Percentiles rank a stretch among this genome's conserved stretches.
phyloP scores from a whole-genome alignment of 108 stramenopile species.

The Cyclotella sp. region DNA sequence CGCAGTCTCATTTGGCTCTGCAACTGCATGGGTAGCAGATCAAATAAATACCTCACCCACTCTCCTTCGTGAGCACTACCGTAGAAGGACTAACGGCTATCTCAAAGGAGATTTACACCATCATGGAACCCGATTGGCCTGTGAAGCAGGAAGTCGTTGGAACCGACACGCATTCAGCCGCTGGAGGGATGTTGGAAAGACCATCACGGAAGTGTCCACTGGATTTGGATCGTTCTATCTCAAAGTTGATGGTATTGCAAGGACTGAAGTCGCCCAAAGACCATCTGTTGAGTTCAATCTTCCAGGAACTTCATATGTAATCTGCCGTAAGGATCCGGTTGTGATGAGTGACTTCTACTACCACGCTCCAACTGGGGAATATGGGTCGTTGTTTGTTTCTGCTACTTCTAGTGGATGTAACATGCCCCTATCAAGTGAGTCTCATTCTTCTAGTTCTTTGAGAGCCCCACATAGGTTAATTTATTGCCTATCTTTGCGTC shows the following conservation, averaged over 20 bases:
- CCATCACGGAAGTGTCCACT: too few relatives aligned
- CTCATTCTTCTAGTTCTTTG: too few relatives aligned
- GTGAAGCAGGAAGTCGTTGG: constrained; percentile 39
- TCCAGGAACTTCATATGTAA: constrained; percentile 9
- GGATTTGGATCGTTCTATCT: too few relatives aligned
- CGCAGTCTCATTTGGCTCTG: too few relatives aligned
- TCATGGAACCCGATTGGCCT: constrained; percentile 22
- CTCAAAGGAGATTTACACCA: constrained; percentile 20
- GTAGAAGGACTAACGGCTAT: constrained; percentile 26
- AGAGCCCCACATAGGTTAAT: too few relatives aligned
- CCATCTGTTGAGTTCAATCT: constrained; percentile 12
- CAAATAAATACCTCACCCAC: constrained; percentile 1
- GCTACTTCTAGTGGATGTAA: not conserved
- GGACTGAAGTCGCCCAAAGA: constrained; percentile 26
- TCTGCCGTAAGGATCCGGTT: constrained; percentile 1
- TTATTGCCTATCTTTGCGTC: too few relatives aligned
- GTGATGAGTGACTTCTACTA: constrained; percentile 14
- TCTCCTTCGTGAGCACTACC: constrained; percentile 34
- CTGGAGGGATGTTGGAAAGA: constrained; percentile 40
- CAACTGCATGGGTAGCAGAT: too few relatives aligned
- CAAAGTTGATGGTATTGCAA: too few relatives aligned
- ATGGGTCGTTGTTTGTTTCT: constrained; percentile 3
- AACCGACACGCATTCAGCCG: constrained; percentile 38
- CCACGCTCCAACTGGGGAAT: not conserved
- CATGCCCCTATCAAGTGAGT: constrained; percentile 2